Evolutionary conservation across 108 stramenopile genomes (phyloP), one percentile per base, ranked within the genome.

Genomic region (Conticribra weissflogii): DNA sequence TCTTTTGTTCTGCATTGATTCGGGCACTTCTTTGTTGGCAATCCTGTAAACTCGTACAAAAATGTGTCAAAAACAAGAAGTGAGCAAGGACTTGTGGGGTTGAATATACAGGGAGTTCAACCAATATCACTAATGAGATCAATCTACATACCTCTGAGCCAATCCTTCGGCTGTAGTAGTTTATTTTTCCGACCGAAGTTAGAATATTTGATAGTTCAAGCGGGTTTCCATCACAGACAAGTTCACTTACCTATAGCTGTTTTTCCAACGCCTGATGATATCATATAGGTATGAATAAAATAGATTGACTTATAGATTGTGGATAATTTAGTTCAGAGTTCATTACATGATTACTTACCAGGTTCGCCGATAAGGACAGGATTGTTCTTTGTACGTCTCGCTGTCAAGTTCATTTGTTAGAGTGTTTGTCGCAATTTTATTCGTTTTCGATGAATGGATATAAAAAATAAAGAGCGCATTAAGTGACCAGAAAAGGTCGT

Each of bases 361-460:
- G 93, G 89, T 61, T 92, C 92, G 9, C 98, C 98, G 59, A 97
- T 93, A 44, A 98, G 79, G 17, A 97, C 84, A 7, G 98, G 95
- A 85, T 97, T 97, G 63, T 96, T 97, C 86, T 98, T 97, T 21
- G 94, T 95, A 32, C 94, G 86, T 25, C 96, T 84, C 16, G 91
- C 89, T 27, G 21, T 55, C 5, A 15, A 24, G 21, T 55, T n/a
- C 9, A 45, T 45, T n/a, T n/a, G n/a, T 16, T 45, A 14, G 44
- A 45, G 44, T 45, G 44, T 14, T 45, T 16, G 16, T 16, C 9
- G 14, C 16, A 45, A 14, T 45, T 45, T 45, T 9, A 45, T 14
- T 14, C 16, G 44, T 16, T 14, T 45, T 45, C 44, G 16, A 14
- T 21, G 50, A 12, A 51, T n/a, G 50, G 4, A 51, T 22, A 51